Conservation (phyloP, 306 rosid genomes). For the Cucurbita argyrosperma region DNA sequence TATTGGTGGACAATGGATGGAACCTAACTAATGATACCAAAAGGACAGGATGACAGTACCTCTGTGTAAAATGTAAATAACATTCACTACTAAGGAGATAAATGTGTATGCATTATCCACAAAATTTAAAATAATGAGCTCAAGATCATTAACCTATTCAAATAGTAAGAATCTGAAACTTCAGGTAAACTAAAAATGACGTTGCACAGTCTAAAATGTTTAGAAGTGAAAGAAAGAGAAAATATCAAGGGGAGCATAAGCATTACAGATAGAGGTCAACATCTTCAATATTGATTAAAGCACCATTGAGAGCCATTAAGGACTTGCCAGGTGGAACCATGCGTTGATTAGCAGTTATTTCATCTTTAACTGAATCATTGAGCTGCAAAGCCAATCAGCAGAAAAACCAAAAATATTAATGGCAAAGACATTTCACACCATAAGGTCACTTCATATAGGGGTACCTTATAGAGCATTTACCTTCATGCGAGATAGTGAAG, state of each 20-base stretch:
- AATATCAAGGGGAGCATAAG: conserved; percentile 24
- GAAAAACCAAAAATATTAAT: neutral
- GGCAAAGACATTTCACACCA: neutral
- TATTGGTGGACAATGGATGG: neutral
- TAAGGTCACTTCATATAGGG: neutral
- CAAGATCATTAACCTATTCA: neutral
- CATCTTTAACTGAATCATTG: conserved; percentile 79
- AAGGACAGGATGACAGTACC: neutral
- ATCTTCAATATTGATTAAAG: conserved; percentile 88
- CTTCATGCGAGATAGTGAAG: conserved; percentile 98
- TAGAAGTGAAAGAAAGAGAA: conserved; percentile 13
- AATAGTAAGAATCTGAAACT: neutral
- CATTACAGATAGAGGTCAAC: conserved; percentile 90
- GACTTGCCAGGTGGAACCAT: conserved; percentile 99
- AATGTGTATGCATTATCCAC: neutral
- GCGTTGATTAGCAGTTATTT: conserved; percentile 82
- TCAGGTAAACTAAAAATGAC: neutral
- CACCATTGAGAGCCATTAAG: conserved; percentile 95
- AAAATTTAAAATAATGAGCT: neutral
- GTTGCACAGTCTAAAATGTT: neutral
- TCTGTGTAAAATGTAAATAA: neutral
- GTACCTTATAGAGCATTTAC: conserved; percentile 18
- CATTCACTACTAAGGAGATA: neutral
- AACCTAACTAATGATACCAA: neutral
- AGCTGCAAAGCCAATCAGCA: conserved; percentile 41